phyloP scores from a whole-genome alignment of 331 rosid genomes.

The Quercus phellos region DNA sequence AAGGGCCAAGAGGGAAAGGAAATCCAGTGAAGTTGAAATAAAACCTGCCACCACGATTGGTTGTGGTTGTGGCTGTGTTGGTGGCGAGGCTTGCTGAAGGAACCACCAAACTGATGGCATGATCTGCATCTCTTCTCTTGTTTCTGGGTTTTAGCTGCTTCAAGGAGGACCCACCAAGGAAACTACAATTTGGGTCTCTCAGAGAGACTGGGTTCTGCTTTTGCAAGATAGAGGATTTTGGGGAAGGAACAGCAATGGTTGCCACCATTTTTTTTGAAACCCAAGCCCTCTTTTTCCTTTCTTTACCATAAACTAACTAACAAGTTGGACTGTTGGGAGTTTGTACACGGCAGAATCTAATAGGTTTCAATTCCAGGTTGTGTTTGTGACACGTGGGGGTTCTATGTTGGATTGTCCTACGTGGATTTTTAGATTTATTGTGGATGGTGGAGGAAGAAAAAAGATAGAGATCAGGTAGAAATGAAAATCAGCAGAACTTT shows the following conservation, averaged over 20 bases:
- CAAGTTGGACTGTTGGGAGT: background rate
- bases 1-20: slow-evolving; percentile 97
- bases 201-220: slow-evolving; percentile 43
- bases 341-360: background rate
- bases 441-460: slow-evolving; percentile 15
- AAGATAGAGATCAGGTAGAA: background rate
- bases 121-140: slow-evolving; percentile 28
- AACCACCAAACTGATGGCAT: slow-evolving; percentile 38
- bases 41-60: slow-evolving; percentile 53
- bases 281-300: background rate
- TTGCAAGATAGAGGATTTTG: slow-evolving; percentile 50
- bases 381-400: slow-evolving; percentile 73
- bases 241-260: slow-evolving; percentile 47
- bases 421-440: slow-evolving; percentile 39
- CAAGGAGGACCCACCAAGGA: slow-evolving; percentile 40
- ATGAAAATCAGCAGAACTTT: background rate
- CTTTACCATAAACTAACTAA: background rate
- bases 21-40: slow-evolving; percentile 94
- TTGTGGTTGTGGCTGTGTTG: slow-evolving; percentile 19
- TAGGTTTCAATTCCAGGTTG: slow-evolving; percentile 35
- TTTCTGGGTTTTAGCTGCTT: slow-evolving; percentile 48
- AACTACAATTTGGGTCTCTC: slow-evolving; percentile 35
- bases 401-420: slow-evolving; percentile 26
- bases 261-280: slow-evolving; percentile 42
- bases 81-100: slow-evolving; percentile 44